These are phyloP conservation scores for Aspergillus sp. DNA, from an alignment of 2,329 filamentous ascomycete species.

Conservation along the genomic window DNA sequence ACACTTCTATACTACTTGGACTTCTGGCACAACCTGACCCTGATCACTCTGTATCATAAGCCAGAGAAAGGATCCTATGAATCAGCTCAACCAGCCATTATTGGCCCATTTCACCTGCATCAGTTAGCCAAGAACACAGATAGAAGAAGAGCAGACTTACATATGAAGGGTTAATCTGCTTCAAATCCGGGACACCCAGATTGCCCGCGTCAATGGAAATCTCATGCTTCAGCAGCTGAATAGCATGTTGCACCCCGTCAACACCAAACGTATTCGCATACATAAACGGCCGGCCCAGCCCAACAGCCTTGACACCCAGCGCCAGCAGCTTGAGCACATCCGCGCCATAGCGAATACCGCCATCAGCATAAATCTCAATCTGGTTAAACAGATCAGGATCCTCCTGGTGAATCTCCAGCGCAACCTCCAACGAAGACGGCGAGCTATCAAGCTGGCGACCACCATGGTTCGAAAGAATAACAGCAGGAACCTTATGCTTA, in stretches of 20 bases:
- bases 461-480: constrained; percentile 32
- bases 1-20: not conserved
- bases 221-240: constrained; percentile 14
- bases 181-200: constrained; percentile 4
- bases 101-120: constrained; percentile 10
- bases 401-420: constrained; percentile 50
- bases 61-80: too few species aligned
- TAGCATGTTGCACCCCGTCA: constrained; percentile 15
- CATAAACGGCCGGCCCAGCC: constrained; percentile 41
- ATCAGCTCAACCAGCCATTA: constrained; percentile 5
- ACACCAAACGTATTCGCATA: constrained; percentile 23
- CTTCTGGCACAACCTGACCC: not conserved
- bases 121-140: not conserved
- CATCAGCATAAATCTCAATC: constrained; percentile 53
- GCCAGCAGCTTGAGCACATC: constrained; percentile 55
- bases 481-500: constrained; percentile 38
- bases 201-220: constrained; percentile 13
- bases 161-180: constrained; percentile 12
- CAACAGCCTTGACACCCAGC: constrained; percentile 53
- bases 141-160: not conserved
- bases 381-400: constrained; percentile 49
- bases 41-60: too few species aligned
- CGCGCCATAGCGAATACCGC: constrained; percentile 52
- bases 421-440: constrained; percentile 47
- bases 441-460: constrained; percentile 42